Base-by-base conservation (phyloP, 306 rosid species). In the Phaseolus lunatus region DNA sequence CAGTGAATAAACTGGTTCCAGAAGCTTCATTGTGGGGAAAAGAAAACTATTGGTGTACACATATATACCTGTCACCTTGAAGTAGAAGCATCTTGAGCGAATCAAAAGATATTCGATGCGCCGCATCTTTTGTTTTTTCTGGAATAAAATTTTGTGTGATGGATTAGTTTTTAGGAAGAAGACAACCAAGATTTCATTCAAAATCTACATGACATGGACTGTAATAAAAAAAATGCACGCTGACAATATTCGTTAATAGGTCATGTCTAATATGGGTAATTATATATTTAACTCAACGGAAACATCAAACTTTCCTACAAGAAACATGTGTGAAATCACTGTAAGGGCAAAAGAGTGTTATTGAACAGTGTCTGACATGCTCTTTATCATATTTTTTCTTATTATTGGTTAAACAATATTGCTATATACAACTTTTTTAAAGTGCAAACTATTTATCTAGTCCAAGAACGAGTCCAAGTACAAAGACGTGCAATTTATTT, bases 31-130 rank as follows among this genome's bases (percentile, higher is more conserved):
- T 12, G 3, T 3, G 48, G 5, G 13, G 14, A 41, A 41, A 41
- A 43, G 12, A 10, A 43, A 3, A 12, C 15, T 43, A 43, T 3
- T 43, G 15, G 15, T 3, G 48, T 12, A 12, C 16, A 43, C 5
- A 43, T 16, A 43, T 12, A 8, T 37, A 1, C 11, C 12, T 37
- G 7, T 37, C 7, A 0, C 41, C 9, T 1, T 43, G 48, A 43
- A 2, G 16, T 3, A 3, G 15, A 12, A 11, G 49, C 50, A 20
- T 73, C 41, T 10, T 24, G 27, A 56, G 41, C 20, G 50, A 59
- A 74, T 73, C 45, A 48, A 57, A 58, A 18, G 20, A 74, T 58
- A 57, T 24, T 56, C 67, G 16, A 0, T 24, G 70, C 50, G 59
- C 70, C 44, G 18, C 13, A 43, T 64, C 58, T 43, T 39, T 22